Base-by-base conservation (phyloP, 176 grass and related monocot genomes). In the Microstegium vimineum region DNA sequence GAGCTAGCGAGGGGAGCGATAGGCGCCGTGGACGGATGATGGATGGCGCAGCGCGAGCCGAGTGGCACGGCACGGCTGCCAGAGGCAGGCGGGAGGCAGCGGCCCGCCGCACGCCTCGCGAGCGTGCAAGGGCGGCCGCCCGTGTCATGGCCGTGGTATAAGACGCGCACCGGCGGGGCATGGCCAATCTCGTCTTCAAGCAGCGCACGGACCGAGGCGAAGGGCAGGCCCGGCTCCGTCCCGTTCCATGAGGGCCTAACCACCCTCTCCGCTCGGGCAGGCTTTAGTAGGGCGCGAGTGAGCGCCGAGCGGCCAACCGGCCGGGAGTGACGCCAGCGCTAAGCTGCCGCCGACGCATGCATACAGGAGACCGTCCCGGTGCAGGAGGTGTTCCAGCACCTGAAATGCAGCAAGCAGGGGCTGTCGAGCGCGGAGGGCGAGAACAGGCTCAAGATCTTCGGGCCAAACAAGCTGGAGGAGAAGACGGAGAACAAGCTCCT, bases 401-500 rank as follows among this genome's bases (percentile, higher is more conserved):
- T 97, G 34, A 97, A 97, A 86, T 97, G 94, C 81, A 90, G 71
- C 76, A 82, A 74, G 64, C 74, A 94, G 73, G 94, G 94, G 18
- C 81, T 97, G 3, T 67, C 41, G 36, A 9, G 3, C 38, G 59
- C 77, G 2, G 94, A 97, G 78, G 92, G 83, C 1, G 83, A 89
- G 36, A 82, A 86, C 76, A 86, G 94, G 0, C 94, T 97, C 90
- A 82, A 85, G 62, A 91, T 94, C 36, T 97, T 97, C 71, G 94
- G 94, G 2, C 89, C 81, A 22, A 97, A 97, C 89, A 97, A 97
- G 84, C 94, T 97, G 26, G 94, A 97, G 79, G 94, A 97, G 87
- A 94, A 94, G 89, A 76, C 81, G 73, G 94, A 94, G 80, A 92
- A n/a, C 92, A 97, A 97, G 86, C 45, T 97, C 31, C 94, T 97